phyloP scores from a whole-genome alignment of 768 basidiomycete species.

The Tremella mesenterica region DNA sequence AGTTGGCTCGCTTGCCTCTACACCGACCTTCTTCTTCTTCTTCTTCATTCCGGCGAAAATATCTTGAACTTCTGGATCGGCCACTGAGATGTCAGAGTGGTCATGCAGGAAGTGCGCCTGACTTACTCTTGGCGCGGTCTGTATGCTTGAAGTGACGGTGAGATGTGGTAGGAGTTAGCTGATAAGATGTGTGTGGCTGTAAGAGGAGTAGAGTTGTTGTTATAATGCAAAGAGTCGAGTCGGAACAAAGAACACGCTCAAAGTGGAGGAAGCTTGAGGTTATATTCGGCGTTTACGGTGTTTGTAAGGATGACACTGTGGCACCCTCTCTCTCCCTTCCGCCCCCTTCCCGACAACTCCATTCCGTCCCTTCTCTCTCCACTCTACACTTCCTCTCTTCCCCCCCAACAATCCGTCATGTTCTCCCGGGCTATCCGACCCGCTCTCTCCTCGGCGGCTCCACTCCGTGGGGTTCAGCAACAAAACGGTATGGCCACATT shows the following conservation, averaged over 20 bases:
- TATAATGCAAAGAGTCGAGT: conserved; percentile 10
- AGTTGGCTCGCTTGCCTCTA: conserved; percentile 33
- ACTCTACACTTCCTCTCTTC: conserved; percentile 6
- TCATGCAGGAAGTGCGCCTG: background rate
- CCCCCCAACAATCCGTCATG: conserved; percentile 27
- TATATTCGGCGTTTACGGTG: background rate
- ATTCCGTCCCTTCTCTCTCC: conserved; percentile 2
- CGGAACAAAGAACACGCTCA: conserved; percentile 6
- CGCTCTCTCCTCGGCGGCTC: conserved; percentile 25
- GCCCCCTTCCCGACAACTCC: background rate
- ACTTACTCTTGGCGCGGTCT: background rate
- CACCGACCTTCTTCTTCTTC: conserved; percentile 47
- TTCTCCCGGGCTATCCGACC: conserved; percentile 61
- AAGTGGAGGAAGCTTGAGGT: too few relatives aligned
- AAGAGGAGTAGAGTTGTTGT: background rate
- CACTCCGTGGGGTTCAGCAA: conserved; percentile 16
- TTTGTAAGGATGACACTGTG: background rate
- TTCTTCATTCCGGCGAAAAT: conserved; percentile 49
- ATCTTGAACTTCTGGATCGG: conserved; percentile 43
- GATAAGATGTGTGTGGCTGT: background rate
- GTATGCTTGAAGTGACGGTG: conserved; percentile 56
- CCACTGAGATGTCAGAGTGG: conserved; percentile 23
- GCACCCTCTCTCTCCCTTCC: background rate
- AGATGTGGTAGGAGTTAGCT: background rate
- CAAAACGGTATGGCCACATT: conserved; percentile 62